phyloP scores from a whole-genome alignment of 139 green algal genomes.

The Chlamydomonas sp. region DNA sequence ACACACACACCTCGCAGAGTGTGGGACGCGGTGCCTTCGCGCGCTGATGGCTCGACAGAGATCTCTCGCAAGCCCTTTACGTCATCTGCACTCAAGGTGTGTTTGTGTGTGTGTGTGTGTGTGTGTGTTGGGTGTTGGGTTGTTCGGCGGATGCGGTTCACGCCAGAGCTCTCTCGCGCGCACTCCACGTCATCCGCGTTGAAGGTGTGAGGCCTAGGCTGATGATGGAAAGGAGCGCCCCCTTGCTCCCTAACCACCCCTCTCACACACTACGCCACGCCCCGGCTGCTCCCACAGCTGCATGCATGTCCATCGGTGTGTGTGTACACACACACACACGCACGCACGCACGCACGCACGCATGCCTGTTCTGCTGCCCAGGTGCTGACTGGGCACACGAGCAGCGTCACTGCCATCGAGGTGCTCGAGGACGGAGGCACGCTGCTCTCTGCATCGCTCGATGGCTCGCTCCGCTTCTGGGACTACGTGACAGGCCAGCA shows the following conservation, averaged over 20 bases:
- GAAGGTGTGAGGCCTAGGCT: not conserved
- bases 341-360: constrained; percentile 7
- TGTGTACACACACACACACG: not conserved
- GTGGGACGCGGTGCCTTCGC: constrained; percentile 47
- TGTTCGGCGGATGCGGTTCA: not conserved
- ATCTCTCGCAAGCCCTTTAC: too few species aligned
- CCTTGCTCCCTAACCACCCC: not conserved
- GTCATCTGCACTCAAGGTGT: constrained; percentile 3
- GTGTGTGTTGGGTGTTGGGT: not conserved
- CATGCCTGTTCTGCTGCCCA: not conserved
- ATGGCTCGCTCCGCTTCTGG: constrained; percentile 55
- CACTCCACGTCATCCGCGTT: not conserved
- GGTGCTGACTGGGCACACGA: constrained; percentile 39
- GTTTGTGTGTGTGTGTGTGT: not conserved
- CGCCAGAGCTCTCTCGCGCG: not conserved
- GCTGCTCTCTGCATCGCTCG: constrained; percentile 43
- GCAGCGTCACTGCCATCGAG: constrained; percentile 42
- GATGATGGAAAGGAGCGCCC: not conserved
- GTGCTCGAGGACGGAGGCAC: constrained; percentile 34
- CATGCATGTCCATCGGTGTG: not conserved
- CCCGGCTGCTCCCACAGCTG: not conserved
- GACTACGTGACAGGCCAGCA: constrained; percentile 42
- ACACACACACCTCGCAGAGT: too few species aligned
- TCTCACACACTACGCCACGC: not conserved
- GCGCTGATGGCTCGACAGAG: too few species aligned